A percentile compares a stretch with the other conserved stretches of the same genome.
These are phyloP conservation scores for Microsporum audouinii DNA, from an alignment of 2,329 filamentous ascomycete species.

Conservation along the genomic window DNA sequence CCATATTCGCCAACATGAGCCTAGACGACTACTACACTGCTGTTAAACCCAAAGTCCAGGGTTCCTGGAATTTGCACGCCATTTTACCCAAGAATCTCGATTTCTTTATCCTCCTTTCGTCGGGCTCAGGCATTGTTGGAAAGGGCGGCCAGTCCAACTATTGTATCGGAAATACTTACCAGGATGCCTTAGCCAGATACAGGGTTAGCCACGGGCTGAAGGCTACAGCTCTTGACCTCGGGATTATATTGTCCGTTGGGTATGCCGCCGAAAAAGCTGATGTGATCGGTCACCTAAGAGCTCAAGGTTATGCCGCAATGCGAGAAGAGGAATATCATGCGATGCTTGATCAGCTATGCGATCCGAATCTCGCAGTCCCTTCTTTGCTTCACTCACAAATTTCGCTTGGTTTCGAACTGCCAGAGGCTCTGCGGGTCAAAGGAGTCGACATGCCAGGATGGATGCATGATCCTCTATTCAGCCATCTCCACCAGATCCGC, in stretches of 20 bases:
- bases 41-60: constrained; percentile 22
- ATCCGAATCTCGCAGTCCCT: no score
- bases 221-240: constrained; percentile 3
- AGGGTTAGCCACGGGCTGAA: constrained; percentile 7
- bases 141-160: constrained; percentile 8
- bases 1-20: not conserved
- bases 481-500: no score
- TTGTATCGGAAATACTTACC: constrained; percentile 8
- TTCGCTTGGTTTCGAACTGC: no score
- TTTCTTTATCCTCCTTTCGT: constrained; percentile 16
- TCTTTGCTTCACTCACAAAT: no score
- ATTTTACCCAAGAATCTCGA: constrained; percentile 8
- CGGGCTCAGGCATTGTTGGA: constrained; percentile 5
- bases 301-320: no score
- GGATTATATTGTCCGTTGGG: not conserved
- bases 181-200: constrained; percentile 12
- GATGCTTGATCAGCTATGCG: no score
- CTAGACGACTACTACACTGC: constrained; percentile 10
- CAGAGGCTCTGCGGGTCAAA: no score
- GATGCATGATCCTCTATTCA: no score
- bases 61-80: constrained; percentile 19
- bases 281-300: no score
- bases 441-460: no score
- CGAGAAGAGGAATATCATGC: no score
- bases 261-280: not conserved